Evolutionary conservation across 202 grass and related monocot genomes (phyloP).

Genomic region (Miscanthus sacchariflorus): DNA sequence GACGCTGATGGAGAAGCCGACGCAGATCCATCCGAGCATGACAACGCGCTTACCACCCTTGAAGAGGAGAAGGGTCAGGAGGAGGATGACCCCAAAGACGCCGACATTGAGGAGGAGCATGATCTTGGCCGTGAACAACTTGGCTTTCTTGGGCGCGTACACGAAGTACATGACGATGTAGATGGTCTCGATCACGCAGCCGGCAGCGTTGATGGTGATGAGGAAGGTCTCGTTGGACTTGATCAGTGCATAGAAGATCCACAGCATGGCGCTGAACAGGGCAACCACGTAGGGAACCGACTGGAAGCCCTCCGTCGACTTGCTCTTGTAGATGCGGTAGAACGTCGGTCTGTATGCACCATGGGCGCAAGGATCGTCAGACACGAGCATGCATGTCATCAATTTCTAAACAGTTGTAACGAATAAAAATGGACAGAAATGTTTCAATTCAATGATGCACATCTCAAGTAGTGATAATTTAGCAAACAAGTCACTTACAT

Average conservation of each 20-base stretch:
- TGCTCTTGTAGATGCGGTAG: constrained; percentile 71
- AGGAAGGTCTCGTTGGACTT: constrained; percentile 72
- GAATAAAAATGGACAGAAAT: background rate
- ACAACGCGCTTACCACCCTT: constrained; percentile 45
- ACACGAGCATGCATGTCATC: no score
- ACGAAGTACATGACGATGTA: constrained; percentile 58
- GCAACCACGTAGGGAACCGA: constrained; percentile 89
- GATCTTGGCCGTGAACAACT: constrained; percentile 67
- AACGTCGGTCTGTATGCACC: constrained; percentile 58
- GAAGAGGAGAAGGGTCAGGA: constrained; percentile 60
- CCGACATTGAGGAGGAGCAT: constrained; percentile 65
- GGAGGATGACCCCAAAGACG: constrained; percentile 65
- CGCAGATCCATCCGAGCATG: constrained; percentile 82
- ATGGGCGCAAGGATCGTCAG: no score
- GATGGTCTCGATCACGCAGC: constrained; percentile 74
- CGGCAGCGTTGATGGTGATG: constrained; percentile 80
- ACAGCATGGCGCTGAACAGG: constrained; percentile 80
- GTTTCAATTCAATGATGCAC: background rate
- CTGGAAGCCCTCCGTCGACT: constrained; percentile 84
- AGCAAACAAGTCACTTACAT: constrained; percentile 53
- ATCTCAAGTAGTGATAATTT: background rate
- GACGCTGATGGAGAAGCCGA: constrained; percentile 72
- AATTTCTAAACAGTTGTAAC: no score
- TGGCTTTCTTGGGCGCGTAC: no score
- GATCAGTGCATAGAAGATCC: constrained; percentile 85